Base-by-base conservation (phyloP, 2,329 filamentous ascomycete genomes). In the Hyphodiscus sp. region DNA sequence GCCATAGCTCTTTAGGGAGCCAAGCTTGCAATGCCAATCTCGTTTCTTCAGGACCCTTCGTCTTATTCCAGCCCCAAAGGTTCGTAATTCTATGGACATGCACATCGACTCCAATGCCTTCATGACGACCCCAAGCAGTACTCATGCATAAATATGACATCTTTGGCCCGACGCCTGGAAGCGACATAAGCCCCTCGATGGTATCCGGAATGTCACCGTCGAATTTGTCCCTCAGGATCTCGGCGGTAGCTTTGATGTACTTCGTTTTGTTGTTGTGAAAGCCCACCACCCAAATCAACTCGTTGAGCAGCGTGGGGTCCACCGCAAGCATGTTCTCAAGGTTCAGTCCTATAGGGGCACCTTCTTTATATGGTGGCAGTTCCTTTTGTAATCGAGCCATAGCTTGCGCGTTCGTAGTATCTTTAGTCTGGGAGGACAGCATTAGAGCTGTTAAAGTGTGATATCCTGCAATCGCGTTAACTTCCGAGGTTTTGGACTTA, bases 241-340 rank as follows among this genome's bases (percentile, higher is more conserved):
- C 68, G 0, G 84, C 85, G 0, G 81, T 73, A 16, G 76, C 72
- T 63, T 87, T 86, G 71, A 88, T 86, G 68, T 84, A 85, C 61
- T 81, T 83, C 2, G 85, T 86, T 66, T 89, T 89, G 65, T 85
- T 84, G 65, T 88, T 88, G 70, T 89, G 85, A 67, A 89, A 89
- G 20, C 86, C 86, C 44, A 89, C 85, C 59, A 82, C 80, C 59
- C 74, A 73, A 53, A 89, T 89, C 57, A 87, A 71, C 46, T 77
- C 73, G 65, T 88, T 86, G 20, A 89, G 73, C 1, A 73, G 71
- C 11, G 73, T 70, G 0, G 83, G 79, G 23, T 80, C 74, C 42
- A 86, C 77, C 3, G 75, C 74, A 3, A 88, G 73, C 23, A 89
- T 78, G 41, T 83, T 82, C 56, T 82, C 74, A 33, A 89, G 70